These are phyloP conservation scores for Saccharomyces kudriavzevii DNA, from an alignment of 805 yeast species.

Conservation along the genomic window DNA sequence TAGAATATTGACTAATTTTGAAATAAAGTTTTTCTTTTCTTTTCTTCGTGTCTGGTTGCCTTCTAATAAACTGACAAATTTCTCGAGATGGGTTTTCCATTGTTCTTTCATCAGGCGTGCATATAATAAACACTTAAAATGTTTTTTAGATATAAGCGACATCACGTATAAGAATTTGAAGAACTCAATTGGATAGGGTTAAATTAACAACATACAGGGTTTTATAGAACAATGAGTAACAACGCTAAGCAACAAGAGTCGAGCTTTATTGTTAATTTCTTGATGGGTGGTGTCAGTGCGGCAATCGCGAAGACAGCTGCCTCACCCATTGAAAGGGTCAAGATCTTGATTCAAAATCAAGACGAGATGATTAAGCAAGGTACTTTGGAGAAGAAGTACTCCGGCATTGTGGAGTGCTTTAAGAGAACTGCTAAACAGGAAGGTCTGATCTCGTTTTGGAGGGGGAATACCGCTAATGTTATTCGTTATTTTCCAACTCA, in stretches of 20 bases:
- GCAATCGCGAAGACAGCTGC: constrained; percentile 95
- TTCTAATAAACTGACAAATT: not conserved
- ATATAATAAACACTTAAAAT: not conserved
- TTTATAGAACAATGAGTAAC: not conserved
- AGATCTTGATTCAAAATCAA: constrained; percentile 88
- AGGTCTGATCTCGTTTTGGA: constrained; percentile 87
- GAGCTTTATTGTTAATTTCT: constrained; percentile 55
- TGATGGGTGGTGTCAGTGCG: constrained; percentile 99
- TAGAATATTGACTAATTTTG: not conserved
- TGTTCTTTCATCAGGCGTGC: not conserved
- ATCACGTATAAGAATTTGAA: not conserved
- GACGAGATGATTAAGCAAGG: constrained; percentile 96
- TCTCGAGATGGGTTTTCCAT: not conserved
- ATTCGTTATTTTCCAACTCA: constrained; percentile 97
- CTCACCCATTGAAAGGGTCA: constrained; percentile 82
- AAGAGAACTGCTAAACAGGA: constrained; percentile 82
- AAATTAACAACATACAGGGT: not conserved
- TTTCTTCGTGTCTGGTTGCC: not conserved
- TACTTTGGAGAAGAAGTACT: constrained; percentile 71
- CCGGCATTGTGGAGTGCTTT: constrained; percentile 86
- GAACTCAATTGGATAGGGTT: not conserved
- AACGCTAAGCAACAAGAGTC: constrained; percentile 25
- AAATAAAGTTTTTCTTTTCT: not conserved
- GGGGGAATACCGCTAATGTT: constrained; percentile 97
- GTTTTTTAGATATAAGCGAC: not conserved